phyloP scores from a whole-genome alignment of 257 asterid genomes.

The Scutellaria barbata region DNA sequence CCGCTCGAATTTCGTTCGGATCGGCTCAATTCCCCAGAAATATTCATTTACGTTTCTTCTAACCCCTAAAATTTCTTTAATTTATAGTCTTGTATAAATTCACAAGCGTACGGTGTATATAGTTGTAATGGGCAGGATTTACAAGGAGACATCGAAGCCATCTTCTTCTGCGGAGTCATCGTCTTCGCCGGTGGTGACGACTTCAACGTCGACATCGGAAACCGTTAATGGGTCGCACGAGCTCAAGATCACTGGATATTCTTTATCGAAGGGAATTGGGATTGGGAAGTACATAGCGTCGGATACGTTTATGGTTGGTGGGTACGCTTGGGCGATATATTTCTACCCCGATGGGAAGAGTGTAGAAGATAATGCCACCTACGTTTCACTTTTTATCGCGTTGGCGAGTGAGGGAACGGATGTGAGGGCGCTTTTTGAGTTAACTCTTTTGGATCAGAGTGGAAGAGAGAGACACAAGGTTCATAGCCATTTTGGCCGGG shows the following conservation, averaged over 20 bases:
- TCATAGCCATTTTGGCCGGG: conserved; percentile 95
- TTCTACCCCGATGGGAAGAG: conserved; percentile 98
- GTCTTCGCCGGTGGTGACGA: conserved; percentile 55
- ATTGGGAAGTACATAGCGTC: conserved; percentile 87
- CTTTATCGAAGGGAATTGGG: conserved; percentile 86
- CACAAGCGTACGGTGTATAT: background rate
- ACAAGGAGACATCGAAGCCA: conserved; percentile 48
- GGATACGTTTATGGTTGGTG: conserved; percentile 86
- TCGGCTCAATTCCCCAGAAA: conserved; percentile 30
- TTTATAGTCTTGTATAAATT: background rate
- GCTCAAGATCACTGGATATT: conserved; percentile 76
- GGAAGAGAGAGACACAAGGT: conserved; percentile 94
- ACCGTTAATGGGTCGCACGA: conserved; percentile 90
- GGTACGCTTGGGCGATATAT: conserved; percentile 91
- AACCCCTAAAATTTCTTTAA: background rate
- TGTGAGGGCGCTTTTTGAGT: conserved; percentile 95
- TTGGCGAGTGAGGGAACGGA: conserved; percentile 91
- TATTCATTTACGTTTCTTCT: background rate
- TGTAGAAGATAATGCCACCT: conserved; percentile 71
- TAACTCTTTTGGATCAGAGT: conserved; percentile 89
- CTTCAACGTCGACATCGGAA: conserved; percentile 83
- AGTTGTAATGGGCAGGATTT: conserved; percentile 73
- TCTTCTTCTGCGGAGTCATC: conserved; percentile 50
- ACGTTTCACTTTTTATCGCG: conserved; percentile 87
- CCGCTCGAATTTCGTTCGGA: conserved; percentile 21